These are phyloP conservation scores for Phytophthora macrochlamydospora DNA, from an alignment of 352 stramenopile species.

Conservation along the genomic window DNA sequence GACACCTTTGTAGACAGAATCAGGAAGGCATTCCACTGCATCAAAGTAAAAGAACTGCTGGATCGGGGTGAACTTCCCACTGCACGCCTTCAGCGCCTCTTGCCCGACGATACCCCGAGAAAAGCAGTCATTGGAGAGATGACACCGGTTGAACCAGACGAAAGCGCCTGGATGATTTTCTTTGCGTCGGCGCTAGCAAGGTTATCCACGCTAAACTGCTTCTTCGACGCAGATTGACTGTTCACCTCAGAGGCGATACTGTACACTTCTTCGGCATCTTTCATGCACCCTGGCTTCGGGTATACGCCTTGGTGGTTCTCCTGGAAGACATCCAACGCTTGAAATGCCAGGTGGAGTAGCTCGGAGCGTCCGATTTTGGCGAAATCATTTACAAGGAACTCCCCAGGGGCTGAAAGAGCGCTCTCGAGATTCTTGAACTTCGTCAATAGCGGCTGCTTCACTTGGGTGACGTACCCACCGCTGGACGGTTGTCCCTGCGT, in stretches of 20 bases:
- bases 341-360: slow-evolving; percentile 91
- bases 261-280: slow-evolving; percentile 90
- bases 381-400: slow-evolving; percentile 98
- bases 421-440: slow-evolving; percentile 92
- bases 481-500: slow-evolving; percentile 64
- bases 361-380: slow-evolving; percentile 95
- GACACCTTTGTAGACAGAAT: slow-evolving; percentile 58
- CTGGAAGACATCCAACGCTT: slow-evolving; percentile 88
- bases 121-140: slow-evolving; percentile 97
- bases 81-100: slow-evolving; percentile 98
- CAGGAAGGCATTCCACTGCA: slow-evolving; percentile 95
- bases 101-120: slow-evolving; percentile 98
- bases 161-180: slow-evolving; percentile 78
- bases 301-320: slow-evolving; percentile 73
- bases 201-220: slow-evolving; percentile 65
- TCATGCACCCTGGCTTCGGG: slow-evolving; percentile 87
- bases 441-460: slow-evolving; percentile 96
- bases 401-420: slow-evolving; percentile 88
- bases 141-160: slow-evolving; percentile 89
- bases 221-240: slow-evolving; percentile 67
- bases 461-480: slow-evolving; percentile 92
- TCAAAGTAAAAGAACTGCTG: slow-evolving; percentile 99
- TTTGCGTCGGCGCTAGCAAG: slow-evolving; percentile 71
- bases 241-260: slow-evolving; percentile 76
- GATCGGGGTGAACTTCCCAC: slow-evolving; percentile 99